Percentiles rank a stretch among this genome's conserved stretches.
phyloP scores from a whole-genome alignment of 352 stramenopile genomes.

The Phytophthora pisi region DNA sequence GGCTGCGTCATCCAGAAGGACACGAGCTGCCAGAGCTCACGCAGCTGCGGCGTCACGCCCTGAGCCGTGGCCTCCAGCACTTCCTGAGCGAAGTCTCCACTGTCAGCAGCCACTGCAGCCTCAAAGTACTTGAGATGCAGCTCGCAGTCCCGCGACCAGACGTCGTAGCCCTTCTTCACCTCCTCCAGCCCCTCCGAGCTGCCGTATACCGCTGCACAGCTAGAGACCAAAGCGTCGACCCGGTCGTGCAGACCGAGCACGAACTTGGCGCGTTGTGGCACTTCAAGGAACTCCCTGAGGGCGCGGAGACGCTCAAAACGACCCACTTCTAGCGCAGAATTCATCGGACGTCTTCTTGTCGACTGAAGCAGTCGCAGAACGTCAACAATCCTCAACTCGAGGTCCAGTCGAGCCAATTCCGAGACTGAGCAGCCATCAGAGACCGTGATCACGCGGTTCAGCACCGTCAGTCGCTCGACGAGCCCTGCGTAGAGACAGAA shows the following conservation, averaged over 20 bases:
- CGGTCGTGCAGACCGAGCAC: slow-evolving; percentile 28
- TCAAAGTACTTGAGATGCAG: slow-evolving; percentile 14
- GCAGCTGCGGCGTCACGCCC: slow-evolving; percentile 9
- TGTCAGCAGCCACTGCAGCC: not conserved
- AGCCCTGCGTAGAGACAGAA: slow-evolving; percentile 21
- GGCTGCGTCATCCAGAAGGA: slow-evolving; percentile 19
- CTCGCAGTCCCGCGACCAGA: slow-evolving; percentile 13
- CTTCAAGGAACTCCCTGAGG: slow-evolving; percentile 21
- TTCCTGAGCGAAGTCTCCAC: slow-evolving; percentile 1
- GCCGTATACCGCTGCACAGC: slow-evolving; percentile 1
- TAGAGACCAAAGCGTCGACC: slow-evolving; percentile 20
- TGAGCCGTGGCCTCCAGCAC: slow-evolving; percentile 3
- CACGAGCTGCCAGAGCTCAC: slow-evolving; percentile 17
- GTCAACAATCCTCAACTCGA: slow-evolving; percentile 14
- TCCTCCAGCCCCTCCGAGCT: not conserved
- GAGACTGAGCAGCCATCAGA: slow-evolving; percentile 2
- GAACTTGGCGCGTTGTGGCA: slow-evolving; percentile 31
- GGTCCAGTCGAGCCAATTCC: slow-evolving; percentile 11
- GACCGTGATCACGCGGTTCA: not conserved
- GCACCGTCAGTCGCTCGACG: slow-evolving; percentile 4
- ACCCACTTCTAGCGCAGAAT: not conserved
- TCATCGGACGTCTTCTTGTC: not conserved
- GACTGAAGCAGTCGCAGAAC: slow-evolving; percentile 20
- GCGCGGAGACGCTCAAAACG: slow-evolving; percentile 6
- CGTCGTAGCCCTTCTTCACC: slow-evolving; percentile 1